Percentiles rank a stretch among this genome's conserved stretches.
phyloP scores from a whole-genome alignment of 768 basidiomycete species.

The Guyanaporus albipodus region DNA sequence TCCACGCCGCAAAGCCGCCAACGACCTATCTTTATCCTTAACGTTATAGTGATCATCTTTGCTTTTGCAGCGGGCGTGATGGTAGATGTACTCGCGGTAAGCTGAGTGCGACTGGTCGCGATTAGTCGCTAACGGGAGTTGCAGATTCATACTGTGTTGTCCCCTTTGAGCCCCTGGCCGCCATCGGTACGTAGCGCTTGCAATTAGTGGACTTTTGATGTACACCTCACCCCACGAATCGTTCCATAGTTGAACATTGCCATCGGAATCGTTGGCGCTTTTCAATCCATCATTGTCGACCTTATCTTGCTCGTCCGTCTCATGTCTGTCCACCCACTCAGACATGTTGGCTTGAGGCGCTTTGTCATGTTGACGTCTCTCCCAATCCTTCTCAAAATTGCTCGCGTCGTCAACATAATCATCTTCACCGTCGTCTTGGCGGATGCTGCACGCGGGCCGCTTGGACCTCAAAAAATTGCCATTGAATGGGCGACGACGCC shows the following conservation, averaged over 20 bases:
- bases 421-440: constrained; percentile 26
- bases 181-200: constrained; percentile 10
- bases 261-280: constrained; percentile 29
- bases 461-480: constrained; percentile 10
- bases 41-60: constrained; percentile 19
- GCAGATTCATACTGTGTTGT: constrained; percentile 29
- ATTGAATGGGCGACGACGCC: constrained; percentile 22
- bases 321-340: constrained; percentile 23
- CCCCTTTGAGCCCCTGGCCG: constrained; percentile 20
- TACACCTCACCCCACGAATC: not conserved
- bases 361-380: constrained; percentile 21
- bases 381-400: constrained; percentile 29
- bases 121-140: not conserved
- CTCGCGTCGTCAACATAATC: constrained; percentile 24
- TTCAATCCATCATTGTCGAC: constrained; percentile 30
- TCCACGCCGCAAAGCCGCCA: constrained; percentile 24
- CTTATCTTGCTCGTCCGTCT: constrained; percentile 28
- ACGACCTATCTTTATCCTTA: constrained; percentile 29
- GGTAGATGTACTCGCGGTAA: constrained; percentile 21
- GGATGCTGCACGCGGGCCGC: constrained; percentile 18
- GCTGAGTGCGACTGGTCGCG: not conserved
- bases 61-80: constrained; percentile 21
- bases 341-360: constrained; percentile 8
- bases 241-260: constrained; percentile 20
- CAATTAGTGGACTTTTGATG: not conserved